Evolutionary conservation across 2,329 filamentous ascomycete species (phyloP).

Genomic region (Colletotrichum euphorbiae): DNA sequence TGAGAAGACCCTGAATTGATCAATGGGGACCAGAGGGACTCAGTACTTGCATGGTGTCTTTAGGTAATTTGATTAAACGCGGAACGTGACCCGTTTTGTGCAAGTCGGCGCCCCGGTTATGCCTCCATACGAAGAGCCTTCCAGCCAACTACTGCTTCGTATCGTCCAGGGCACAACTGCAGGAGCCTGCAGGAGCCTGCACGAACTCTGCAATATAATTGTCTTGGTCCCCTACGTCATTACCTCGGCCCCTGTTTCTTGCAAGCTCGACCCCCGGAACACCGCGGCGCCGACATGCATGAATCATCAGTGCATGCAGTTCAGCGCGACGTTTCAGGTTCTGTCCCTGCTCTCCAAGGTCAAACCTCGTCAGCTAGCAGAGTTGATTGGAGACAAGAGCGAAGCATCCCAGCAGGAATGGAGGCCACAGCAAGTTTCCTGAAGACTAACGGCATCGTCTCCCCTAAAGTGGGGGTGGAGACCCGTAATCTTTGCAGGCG

Average conservation of each 20-base stretch:
- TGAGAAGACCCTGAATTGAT: slow-evolving; percentile 21
- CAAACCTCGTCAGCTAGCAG: slow-evolving; percentile 16
- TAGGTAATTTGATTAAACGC: slow-evolving; percentile 22
- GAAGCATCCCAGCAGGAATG: slow-evolving; percentile 19
- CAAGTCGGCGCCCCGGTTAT: slow-evolving; percentile 18
- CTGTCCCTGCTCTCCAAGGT: slow-evolving; percentile 26
- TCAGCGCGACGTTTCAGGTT: slow-evolving; percentile 8
- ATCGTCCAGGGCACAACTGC: slow-evolving; percentile 1
- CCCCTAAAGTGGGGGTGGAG: slow-evolving; percentile 32
- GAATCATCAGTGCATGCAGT: slow-evolving; percentile 19
- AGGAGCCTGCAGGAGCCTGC: too few relatives aligned
- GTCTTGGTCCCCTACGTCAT: slow-evolving; percentile 12
- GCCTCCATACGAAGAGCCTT: slow-evolving; percentile 13
- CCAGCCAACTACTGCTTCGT: background rate
- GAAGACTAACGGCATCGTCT: background rate
- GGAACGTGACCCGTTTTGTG: slow-evolving; percentile 26
- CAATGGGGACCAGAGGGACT: background rate
- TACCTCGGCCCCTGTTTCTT: background rate
- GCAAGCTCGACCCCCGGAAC: slow-evolving; percentile 12
- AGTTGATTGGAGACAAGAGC: slow-evolving; percentile 30
- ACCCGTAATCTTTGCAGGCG: slow-evolving; percentile 28
- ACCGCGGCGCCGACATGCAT: slow-evolving; percentile 7
- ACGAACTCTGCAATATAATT: too few relatives aligned
- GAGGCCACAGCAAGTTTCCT: slow-evolving; percentile 4
- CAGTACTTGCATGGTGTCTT: slow-evolving; percentile 9